Evolutionary conservation across 2,329 filamentous ascomycete species (phyloP), one percentile per base, ranked within the genome.

Genomic region (Parastagonospora avenae): DNA sequence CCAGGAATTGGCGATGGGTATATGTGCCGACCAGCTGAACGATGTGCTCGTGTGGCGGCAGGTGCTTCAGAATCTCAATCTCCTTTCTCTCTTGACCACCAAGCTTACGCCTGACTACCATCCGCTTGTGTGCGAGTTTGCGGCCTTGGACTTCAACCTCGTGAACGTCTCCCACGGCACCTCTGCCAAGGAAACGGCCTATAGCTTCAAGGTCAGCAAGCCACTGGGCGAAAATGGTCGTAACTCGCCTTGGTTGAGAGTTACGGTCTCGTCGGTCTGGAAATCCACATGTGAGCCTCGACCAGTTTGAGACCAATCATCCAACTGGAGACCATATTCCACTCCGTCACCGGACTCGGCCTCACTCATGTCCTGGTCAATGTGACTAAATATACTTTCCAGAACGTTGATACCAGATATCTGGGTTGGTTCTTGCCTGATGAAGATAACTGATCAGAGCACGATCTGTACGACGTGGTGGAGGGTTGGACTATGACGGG

Each of bases 11-110:
- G 2, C 50, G 32, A 24, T 64, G 49, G 2, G 58, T 62, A 30
- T 66, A 66, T 5, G 63, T 63, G 5, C 61, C 63, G 2, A 66
- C 41, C 5, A 66, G 46, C n/a, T 55, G 42, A n/a, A 63, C 47
- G 37, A 66, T 59, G 32, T 66, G 60, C 8, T 14, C 7, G 27
- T 64, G 57, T 1, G 49, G 50, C 2, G 45, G 42, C 4, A 66
- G 39, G 30, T 53, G 56, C 31, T 64, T 64, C 31, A 64, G 37
- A 14, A 64, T 60, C 4, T 55, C 51, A 37, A 67, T 64, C 32
- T 63, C 62, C 39, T 52, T 62, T 35, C 32, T 55, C 27, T 64
- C 59, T 14, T 28, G 48, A 10, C 50, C 42, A 1, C 41, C 42
- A 16, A 63, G 54, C 36, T 57, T 40, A 1, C 50, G 47, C 36